A percentile compares a stretch with the other conserved stretches of the same genome.
Conservation (phyloP, 106 monocot species). For the Cymbidium sinense region DNA sequence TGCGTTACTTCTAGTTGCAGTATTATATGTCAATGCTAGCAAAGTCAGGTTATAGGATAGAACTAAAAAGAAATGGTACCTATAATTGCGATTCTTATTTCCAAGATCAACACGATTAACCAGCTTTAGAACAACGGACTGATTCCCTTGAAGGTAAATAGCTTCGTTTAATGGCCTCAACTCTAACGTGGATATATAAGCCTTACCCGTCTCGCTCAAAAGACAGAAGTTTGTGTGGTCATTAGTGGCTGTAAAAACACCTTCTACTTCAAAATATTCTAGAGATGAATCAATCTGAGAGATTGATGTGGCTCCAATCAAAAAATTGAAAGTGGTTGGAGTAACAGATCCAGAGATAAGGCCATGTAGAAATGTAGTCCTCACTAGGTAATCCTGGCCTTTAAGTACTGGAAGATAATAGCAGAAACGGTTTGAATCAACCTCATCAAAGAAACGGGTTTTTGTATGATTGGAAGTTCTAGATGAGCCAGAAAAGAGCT, state of each 20-base stretch:
- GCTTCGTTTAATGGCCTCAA: slow-evolving; percentile 24
- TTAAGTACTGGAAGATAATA: slow-evolving; percentile 17
- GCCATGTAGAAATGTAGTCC: slow-evolving; percentile 21
- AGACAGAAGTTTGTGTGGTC: slow-evolving; percentile 22
- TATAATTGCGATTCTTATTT: slow-evolving; percentile 15
- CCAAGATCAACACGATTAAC: slow-evolving; percentile 28
- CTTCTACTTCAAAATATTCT: slow-evolving; percentile 14
- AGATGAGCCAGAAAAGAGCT: slow-evolving; percentile 9
- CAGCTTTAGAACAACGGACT: slow-evolving; percentile 18
- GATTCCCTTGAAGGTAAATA: slow-evolving; percentile 12
- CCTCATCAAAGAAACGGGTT: slow-evolving; percentile 17
- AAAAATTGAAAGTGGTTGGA: slow-evolving; percentile 17
- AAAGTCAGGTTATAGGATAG: not conserved
- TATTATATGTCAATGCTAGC: not conserved
- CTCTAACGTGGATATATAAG: slow-evolving; percentile 34
- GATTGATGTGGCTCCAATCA: slow-evolving; percentile 30
- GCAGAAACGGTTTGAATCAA: slow-evolving; percentile 10
- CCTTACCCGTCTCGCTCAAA: slow-evolving; percentile 15
- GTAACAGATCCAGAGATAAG: slow-evolving; percentile 2
- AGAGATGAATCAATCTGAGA: slow-evolving; percentile 24
- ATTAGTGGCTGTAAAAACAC: slow-evolving; percentile 15
- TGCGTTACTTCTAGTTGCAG: not conserved
- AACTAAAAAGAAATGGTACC: slow-evolving; percentile 11
- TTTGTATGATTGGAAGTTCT: not conserved
- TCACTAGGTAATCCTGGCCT: slow-evolving; percentile 22